phyloP scores from a whole-genome alignment of 139 green algal species.

The Micractinium sp. region DNA sequence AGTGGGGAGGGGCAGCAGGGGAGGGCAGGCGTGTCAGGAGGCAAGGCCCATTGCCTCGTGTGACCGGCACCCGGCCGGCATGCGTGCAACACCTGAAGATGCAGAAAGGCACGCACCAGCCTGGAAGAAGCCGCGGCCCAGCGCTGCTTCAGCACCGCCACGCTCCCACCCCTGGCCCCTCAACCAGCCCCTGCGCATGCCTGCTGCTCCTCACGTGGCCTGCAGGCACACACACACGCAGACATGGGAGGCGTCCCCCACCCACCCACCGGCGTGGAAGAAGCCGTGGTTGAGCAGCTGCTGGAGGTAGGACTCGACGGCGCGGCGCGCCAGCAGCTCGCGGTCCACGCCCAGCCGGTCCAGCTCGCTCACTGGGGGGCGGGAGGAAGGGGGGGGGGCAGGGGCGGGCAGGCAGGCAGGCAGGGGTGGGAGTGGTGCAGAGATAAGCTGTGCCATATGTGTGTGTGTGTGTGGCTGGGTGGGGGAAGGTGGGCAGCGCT shows the following conservation, averaged over 20 bases:
- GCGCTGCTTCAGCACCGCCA: constrained; percentile 45
- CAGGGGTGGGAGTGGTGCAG: not conserved
- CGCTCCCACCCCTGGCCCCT: too few species aligned
- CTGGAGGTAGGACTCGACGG: constrained; percentile 96
- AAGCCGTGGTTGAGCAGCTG: constrained; percentile 92
- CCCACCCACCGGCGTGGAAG: constrained; percentile 88
- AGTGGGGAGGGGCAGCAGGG: not conserved
- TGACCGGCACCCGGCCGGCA: too few species aligned
- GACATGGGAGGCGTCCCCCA: too few species aligned
- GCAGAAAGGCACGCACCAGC: too few species aligned
- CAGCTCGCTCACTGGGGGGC: constrained; percentile 59
- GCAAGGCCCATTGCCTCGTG: too few species aligned
- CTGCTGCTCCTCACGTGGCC: not conserved
- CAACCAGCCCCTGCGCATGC: too few species aligned
- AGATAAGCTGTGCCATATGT: too few species aligned
- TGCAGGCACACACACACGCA: not conserved
- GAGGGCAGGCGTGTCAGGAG: too few species aligned
- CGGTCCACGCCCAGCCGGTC: constrained; percentile 89
- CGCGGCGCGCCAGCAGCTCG: constrained; percentile 76
- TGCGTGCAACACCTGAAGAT: too few species aligned
- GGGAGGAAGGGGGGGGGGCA: not conserved
- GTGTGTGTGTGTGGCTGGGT: too few species aligned
- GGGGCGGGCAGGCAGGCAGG: not conserved
- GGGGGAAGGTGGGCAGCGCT: too few species aligned
- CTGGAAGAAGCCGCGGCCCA: constrained; percentile 60